These are phyloP conservation scores for Pseudozyma sp. DNA, from an alignment of 1,284 basidiomycete genomes.

Conservation along the genomic window DNA sequence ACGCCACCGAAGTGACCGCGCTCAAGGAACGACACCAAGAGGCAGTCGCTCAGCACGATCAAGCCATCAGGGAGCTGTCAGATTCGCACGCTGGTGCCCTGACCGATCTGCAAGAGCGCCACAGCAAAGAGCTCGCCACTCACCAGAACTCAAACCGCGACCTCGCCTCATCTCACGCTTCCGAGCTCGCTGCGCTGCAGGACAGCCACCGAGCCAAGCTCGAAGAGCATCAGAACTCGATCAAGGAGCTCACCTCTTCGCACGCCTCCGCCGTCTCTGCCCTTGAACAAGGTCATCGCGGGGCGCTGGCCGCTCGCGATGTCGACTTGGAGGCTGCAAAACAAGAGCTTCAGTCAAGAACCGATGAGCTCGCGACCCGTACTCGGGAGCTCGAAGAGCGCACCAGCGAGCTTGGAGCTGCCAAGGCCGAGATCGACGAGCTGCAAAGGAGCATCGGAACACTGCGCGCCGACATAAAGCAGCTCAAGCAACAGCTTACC, in stretches of 20 bases:
- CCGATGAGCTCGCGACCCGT: slow-evolving; percentile 7
- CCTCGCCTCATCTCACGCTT: slow-evolving; percentile 17
- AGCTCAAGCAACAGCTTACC: slow-evolving; percentile 33
- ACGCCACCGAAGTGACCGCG: slow-evolving; percentile 18
- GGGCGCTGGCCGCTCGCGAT: slow-evolving; percentile 22
- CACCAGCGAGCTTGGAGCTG: slow-evolving; percentile 23
- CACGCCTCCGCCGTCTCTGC: slow-evolving; percentile 24
- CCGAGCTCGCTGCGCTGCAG: slow-evolving; percentile 17
- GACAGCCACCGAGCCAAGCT: slow-evolving; percentile 20
- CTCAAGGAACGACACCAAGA: slow-evolving; percentile 14
- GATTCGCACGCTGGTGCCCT: slow-evolving; percentile 14
- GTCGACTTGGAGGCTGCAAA: slow-evolving; percentile 15
- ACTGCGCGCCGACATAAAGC: slow-evolving; percentile 34
- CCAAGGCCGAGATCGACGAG: slow-evolving; percentile 34
- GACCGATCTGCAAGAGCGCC: slow-evolving; percentile 15
- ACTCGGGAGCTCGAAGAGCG: slow-evolving; percentile 16
- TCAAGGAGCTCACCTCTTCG: slow-evolving; percentile 21
- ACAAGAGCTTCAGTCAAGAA: slow-evolving; percentile 15
- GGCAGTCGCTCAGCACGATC: slow-evolving; percentile 10
- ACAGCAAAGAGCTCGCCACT: slow-evolving; percentile 6
- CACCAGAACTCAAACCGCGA: slow-evolving; percentile 15
- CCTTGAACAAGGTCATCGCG: slow-evolving; percentile 27
- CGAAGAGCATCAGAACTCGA: slow-evolving; percentile 15
- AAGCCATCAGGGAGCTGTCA: slow-evolving; percentile 12
- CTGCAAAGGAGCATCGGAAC: slow-evolving; percentile 38